phyloP scores from a whole-genome alignment of 306 rosid genomes.

The Cicer judaicum region DNA sequence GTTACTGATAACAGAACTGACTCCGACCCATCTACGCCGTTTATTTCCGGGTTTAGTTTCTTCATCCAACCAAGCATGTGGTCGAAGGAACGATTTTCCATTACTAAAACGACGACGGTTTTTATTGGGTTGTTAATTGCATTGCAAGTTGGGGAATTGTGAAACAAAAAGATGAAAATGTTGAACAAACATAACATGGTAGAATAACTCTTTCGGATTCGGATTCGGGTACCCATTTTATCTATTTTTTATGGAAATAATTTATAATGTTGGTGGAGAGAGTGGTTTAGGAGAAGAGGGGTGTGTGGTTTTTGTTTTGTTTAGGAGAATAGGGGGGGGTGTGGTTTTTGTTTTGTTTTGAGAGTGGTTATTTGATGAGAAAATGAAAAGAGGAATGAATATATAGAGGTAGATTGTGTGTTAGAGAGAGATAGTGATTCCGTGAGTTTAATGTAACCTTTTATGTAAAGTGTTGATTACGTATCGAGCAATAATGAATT shows the following conservation, averaged over 20 bases:
- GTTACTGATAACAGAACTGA: constrained; percentile 46
- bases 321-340: too few relatives aligned
- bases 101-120: constrained; percentile 75
- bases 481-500: too few relatives aligned
- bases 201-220: background rate
- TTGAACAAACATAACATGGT: constrained; percentile 8
- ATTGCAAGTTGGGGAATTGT: background rate
- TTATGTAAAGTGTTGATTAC: background rate
- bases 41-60: constrained; percentile 65
- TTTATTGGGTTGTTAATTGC: constrained; percentile 64
- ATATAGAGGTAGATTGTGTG: background rate
- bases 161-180: constrained; percentile 37
- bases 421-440: background rate
- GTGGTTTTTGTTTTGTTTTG: too few relatives aligned
- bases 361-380: background rate
- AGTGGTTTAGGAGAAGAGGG: too few relatives aligned
- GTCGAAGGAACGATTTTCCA: constrained; percentile 96
- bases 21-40: constrained; percentile 80
- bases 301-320: background rate
- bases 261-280: background rate
- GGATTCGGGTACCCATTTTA: constrained; percentile 16
- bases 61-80: constrained; percentile 99
- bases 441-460: background rate
- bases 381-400: too few relatives aligned
- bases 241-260: background rate